Percentiles rank a stretch among this genome's conserved stretches.
Conservation (phyloP, 805 yeast species). For the Lachancea meyersii region DNA sequence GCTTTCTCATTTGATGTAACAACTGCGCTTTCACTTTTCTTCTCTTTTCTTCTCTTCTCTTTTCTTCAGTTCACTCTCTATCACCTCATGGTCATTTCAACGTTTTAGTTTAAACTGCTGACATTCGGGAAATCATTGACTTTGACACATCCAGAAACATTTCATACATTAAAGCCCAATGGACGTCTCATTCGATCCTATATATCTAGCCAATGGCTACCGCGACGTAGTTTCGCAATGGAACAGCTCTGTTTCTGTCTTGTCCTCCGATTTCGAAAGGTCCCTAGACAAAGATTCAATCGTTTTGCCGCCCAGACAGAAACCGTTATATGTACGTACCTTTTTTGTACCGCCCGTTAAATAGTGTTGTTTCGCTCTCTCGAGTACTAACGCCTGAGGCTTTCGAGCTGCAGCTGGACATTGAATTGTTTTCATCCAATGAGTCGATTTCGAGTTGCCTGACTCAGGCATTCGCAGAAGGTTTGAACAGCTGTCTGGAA, state of each 20-base stretch:
- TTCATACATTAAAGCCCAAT: too few species aligned
- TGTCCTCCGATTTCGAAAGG: neutral
- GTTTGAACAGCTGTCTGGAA: slow-evolving; percentile 1
- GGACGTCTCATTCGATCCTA: neutral
- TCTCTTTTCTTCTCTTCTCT: too few species aligned
- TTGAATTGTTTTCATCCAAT: neutral
- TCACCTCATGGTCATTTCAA: too few species aligned
- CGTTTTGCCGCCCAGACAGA: slow-evolving; percentile 9
- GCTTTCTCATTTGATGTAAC: too few species aligned
- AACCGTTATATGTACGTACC: slow-evolving; percentile 2
- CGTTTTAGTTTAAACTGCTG: too few species aligned
- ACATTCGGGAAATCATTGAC: too few species aligned
- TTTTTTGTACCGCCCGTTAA: too few species aligned
- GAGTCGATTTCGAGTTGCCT: neutral
- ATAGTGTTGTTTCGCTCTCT: too few species aligned
- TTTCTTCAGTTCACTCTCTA: too few species aligned
- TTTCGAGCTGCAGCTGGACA: neutral
- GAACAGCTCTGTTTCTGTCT: neutral
- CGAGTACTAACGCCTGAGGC: slow-evolving; percentile 1
- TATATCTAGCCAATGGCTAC: neutral
- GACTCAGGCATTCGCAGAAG: neutral
- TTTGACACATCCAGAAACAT: too few species aligned
- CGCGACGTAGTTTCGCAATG: neutral
- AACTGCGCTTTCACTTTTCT: too few species aligned
- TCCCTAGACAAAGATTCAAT: neutral